phyloP scores from a whole-genome alignment of 2,329 filamentous ascomycete genomes.

The Chrysoporthe cubensis region DNA sequence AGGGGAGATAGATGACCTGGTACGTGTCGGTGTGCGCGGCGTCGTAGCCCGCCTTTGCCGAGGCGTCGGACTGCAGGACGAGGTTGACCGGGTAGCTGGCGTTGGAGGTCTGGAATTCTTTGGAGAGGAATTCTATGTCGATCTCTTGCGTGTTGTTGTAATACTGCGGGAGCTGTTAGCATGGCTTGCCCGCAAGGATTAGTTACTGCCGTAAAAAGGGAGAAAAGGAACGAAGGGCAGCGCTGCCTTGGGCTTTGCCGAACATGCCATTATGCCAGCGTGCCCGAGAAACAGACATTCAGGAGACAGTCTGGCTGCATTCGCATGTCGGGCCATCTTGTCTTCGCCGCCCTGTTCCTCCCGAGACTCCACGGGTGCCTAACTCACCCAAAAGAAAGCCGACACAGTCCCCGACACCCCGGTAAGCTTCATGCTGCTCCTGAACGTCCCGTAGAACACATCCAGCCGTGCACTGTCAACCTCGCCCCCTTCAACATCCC shows the following conservation, averaged over 20 bases:
- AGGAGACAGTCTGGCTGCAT: no score
- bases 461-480: slow-evolving; percentile 64
- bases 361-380: not conserved
- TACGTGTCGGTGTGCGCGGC: slow-evolving; percentile 64
- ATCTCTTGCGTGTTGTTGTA: slow-evolving; percentile 80
- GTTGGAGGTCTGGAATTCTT: slow-evolving; percentile 58
- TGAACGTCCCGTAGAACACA: slow-evolving; percentile 71
- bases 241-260: not conserved
- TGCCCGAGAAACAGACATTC: not conserved
- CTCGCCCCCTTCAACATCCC: slow-evolving; percentile 65
- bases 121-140: slow-evolving; percentile 78
- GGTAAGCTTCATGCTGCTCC: slow-evolving; percentile 68
- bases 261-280: not conserved
- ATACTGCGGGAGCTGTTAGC: slow-evolving; percentile 55
- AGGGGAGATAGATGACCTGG: slow-evolving; percentile 61
- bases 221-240: not conserved
- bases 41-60: slow-evolving; percentile 63
- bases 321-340: not conserved
- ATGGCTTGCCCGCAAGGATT: not conserved
- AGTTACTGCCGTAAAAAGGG: not conserved
- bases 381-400: slow-evolving; percentile 76
- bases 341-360: not conserved
- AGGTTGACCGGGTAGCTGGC: slow-evolving; percentile 68
- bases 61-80: slow-evolving; percentile 71
- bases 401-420: slow-evolving; percentile 69